Base-by-base conservation (phyloP, 1,139 yeast species). In the Zygotorulaspora mrakii region DNA sequence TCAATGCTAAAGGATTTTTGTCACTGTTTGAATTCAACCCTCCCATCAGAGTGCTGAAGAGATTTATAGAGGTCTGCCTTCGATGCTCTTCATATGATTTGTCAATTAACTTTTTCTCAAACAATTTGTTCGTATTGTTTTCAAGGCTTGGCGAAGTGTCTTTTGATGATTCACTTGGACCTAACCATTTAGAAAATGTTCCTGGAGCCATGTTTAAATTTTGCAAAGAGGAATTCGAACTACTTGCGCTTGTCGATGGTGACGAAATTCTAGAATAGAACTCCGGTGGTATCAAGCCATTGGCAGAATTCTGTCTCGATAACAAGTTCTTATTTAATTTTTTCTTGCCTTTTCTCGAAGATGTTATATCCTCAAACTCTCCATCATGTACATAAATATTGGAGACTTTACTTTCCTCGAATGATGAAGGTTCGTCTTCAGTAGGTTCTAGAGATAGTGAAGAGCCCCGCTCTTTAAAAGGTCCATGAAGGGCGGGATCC, bases 381-480 rank as follows among this genome's bases (percentile, higher is more conserved):
- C 65, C 65, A 35, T 61, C 65, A 41, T 59, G 62, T 17, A 58
- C 49, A 43, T 59, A 53, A 11, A 61, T 59, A 42, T 61, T 61
- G n/a, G 61, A 47, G 23, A 52, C 52, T 40, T 52, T 49, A 24
- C 33, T 45, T n/a, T 43, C 40, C 7, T 37, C 46, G 20, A 21
- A 17, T 2, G 43, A 26, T 4, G 42, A 31, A 7, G 22, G 18
- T 16, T 42, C 46, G 17, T 42, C 42, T 13, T 37, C 40, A 10
- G 45, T 31, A 10, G 26, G 18, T 4, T 22, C 32, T 12, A 33
- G 21, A 5, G 31, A 12, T 17, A 33, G 33, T 10, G 20, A 24
- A 9, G 10, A 22, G 22, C 23, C 33, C 4, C 16, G 30, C 8
- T 41, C 27, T 9, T 11, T 17, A 29, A 41, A 43, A 5, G 47